A percentile compares a stretch with the other conserved stretches of the same genome.
Conservation (phyloP, 176 grass and related monocot genomes). For the Lolium rigidum region DNA sequence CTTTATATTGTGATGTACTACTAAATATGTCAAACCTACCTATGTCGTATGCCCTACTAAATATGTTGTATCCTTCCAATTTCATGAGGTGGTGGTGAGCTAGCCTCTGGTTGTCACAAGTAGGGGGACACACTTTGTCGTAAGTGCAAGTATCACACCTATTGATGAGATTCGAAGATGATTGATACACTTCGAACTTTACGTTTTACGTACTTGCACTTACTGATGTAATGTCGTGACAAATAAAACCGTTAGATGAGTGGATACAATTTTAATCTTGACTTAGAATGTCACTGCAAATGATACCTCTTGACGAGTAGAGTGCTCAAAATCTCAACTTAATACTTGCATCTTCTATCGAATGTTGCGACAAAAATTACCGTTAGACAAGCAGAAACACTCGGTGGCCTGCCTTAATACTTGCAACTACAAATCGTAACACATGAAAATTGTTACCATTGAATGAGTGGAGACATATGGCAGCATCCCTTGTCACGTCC, state of each 20-base stretch:
- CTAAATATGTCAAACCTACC: too few relatives aligned
- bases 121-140: too few relatives aligned
- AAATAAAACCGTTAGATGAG: background rate
- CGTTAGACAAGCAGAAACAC: background rate
- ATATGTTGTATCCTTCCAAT: too few relatives aligned
- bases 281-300: background rate
- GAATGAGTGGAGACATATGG: background rate
- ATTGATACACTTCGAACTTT: too few relatives aligned
- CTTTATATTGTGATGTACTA: background rate
- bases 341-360: too few relatives aligned
- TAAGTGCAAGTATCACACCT: background rate
- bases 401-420: background rate
- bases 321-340: background rate
- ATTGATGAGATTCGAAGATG: background rate
- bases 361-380: background rate
- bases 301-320: background rate
- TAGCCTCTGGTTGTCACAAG: too few relatives aligned
- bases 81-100: too few relatives aligned
- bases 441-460: background rate
- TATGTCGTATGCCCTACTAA: too few relatives aligned
- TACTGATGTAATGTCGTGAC: background rate
- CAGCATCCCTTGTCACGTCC: background rate
- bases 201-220: too few relatives aligned
- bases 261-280: background rate
- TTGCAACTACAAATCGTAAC: background rate